Percentiles rank a stretch among this genome's conserved stretches.
These are phyloP conservation scores for Avena sativa DNA, from an alignment of 176 grass and related monocot genomes.

Conservation along the genomic window DNA sequence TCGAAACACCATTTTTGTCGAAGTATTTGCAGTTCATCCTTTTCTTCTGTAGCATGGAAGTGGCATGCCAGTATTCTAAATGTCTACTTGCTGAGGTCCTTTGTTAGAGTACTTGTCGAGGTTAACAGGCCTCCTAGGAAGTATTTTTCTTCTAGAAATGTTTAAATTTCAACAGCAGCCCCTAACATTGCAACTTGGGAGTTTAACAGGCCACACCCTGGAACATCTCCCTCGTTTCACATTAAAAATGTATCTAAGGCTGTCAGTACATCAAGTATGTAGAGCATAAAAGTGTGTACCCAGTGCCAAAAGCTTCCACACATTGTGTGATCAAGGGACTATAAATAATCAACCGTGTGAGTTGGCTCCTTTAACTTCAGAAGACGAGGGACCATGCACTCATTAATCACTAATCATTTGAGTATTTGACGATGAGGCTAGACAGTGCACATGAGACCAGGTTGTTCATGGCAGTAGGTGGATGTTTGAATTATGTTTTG, in stretches of 20 bases:
- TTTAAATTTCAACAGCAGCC: constrained; percentile 11
- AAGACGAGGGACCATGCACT: background rate
- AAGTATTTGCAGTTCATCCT: background rate
- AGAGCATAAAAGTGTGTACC: no score
- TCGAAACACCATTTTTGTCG: background rate
- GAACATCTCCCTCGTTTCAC: background rate
- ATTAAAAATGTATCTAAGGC: background rate
- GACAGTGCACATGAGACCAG: background rate
- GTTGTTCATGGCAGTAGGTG: constrained; percentile 15
- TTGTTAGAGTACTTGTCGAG: background rate
- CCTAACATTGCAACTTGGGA: background rate
- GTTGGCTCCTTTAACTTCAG: constrained; percentile 17
- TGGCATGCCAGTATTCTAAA: background rate
- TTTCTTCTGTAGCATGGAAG: constrained; percentile 23
- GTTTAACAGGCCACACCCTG: background rate
- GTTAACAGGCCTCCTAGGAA: background rate
- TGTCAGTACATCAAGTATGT: background rate
- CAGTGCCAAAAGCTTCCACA: no score
- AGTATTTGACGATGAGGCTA: background rate
- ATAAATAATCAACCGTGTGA: constrained; percentile 9
- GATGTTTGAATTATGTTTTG: background rate
- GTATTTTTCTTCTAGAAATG: constrained; percentile 26
- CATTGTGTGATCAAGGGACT: constrained; percentile 5
- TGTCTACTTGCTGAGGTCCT: background rate
- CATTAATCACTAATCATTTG: constrained; percentile 34